A percentile compares a stretch with the other conserved stretches of the same genome.
phyloP scores from a whole-genome alignment of 2,329 filamentous ascomycete species.

The Penicillium brevicompactum region DNA sequence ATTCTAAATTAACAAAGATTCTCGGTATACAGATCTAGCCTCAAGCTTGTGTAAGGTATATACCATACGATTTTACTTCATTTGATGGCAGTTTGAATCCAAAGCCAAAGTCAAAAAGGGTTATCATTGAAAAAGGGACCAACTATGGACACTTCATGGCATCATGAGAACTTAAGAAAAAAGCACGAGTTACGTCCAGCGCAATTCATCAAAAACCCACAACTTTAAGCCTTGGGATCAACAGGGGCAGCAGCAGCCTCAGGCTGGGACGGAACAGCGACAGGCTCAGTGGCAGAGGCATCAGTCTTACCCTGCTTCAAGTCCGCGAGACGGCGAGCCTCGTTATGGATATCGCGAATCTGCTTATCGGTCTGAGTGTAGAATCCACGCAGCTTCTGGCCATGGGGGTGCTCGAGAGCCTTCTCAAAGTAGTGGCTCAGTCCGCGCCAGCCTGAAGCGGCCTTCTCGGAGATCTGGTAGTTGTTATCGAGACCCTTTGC shows the following conservation, averaged over 20 bases:
- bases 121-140: conserved; percentile 9
- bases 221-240: conserved; percentile 33
- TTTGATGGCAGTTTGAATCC: background rate
- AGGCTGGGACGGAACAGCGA: conserved; percentile 21
- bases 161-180: conserved; percentile 6
- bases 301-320: conserved; percentile 67
- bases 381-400: conserved; percentile 83
- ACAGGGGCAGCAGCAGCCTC: conserved; percentile 27
- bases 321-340: conserved; percentile 84
- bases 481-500: conserved; percentile 81
- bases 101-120: background rate
- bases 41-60: too few species aligned
- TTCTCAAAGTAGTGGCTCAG: conserved; percentile 92
- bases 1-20: too few species aligned
- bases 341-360: conserved; percentile 88
- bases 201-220: conserved; percentile 7
- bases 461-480: conserved; percentile 78
- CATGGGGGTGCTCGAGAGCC: conserved; percentile 82
- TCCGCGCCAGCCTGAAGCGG: conserved; percentile 66
- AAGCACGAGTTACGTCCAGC: conserved; percentile 12
- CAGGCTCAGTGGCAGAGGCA: conserved; percentile 24
- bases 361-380: conserved; percentile 85
- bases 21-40: too few species aligned
- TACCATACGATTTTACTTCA: too few species aligned
- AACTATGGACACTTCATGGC: conserved; percentile 7